Evolutionary conservation across 495 filamentous ascomycete species (phyloP).

Genomic region (Neurospora sp.): DNA sequence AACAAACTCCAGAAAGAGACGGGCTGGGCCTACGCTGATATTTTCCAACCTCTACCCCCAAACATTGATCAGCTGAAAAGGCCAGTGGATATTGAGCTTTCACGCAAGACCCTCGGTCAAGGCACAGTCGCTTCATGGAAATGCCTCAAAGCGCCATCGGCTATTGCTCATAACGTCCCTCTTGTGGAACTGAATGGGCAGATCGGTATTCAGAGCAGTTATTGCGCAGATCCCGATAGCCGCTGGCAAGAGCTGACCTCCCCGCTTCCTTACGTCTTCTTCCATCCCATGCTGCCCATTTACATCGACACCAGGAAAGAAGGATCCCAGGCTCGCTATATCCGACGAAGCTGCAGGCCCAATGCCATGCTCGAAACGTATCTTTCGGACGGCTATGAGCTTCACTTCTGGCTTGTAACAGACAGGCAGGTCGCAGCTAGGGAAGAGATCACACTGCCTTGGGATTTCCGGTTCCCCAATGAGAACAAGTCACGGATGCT

Average conservation of each 20-base stretch:
- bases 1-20: conserved; percentile 37
- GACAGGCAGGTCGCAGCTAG: conserved; percentile 54
- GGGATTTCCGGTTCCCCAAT: conserved; percentile 45
- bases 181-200: conserved; percentile 83
- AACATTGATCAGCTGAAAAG: conserved; percentile 26
- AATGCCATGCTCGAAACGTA: conserved; percentile 76
- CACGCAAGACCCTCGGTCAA: conserved; percentile 34
- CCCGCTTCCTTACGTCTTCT: conserved; percentile 78
- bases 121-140: conserved; percentile 52
- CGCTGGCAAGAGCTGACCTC: conserved; percentile 66
- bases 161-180: conserved; percentile 52
- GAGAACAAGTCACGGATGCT: conserved; percentile 30
- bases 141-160: conserved; percentile 48
- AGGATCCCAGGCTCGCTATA: conserved; percentile 74
- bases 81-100: conserved; percentile 28
- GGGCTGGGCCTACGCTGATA: conserved; percentile 32
- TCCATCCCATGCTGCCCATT: conserved; percentile 69
- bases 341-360: conserved; percentile 78
- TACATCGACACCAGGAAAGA: conserved; percentile 85
- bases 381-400: conserved; percentile 62
- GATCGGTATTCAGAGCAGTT: conserved; percentile 69
- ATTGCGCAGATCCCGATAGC: conserved; percentile 60
- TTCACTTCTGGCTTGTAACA: conserved; percentile 82
- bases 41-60: conserved; percentile 37
- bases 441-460: conserved; percentile 47